Percentiles rank a stretch among this genome's conserved stretches.
Evolutionary conservation across 352 stramenopile genomes (phyloP).

Genomic region (Globisporangium perplexum): DNA sequence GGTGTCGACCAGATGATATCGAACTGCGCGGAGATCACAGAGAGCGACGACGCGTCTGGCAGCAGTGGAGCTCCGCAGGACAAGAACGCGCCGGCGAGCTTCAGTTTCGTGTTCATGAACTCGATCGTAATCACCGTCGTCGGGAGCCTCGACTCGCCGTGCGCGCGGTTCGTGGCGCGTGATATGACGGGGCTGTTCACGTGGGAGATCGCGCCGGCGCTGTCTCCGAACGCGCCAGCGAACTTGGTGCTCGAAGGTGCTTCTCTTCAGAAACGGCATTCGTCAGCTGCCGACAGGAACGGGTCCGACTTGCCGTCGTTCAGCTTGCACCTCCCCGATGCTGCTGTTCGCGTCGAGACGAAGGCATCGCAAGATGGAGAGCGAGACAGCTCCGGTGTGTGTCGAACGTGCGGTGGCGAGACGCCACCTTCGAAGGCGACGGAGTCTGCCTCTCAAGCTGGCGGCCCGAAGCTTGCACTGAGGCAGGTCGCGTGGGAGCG

Average conservation of each 20-base stretch:
- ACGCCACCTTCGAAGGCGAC: conserved; percentile 22
- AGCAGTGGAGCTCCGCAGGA: conserved; percentile 5
- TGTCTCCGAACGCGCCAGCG: conserved; percentile 3
- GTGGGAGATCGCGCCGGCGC: conserved; percentile 66
- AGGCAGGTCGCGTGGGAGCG: conserved; percentile 54
- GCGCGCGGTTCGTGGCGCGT: conserved; percentile 66
- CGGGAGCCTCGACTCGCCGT: conserved; percentile 71
- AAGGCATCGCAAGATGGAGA: conserved; percentile 33
- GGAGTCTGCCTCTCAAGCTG: neutral
- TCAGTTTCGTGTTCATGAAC: conserved; percentile 89
- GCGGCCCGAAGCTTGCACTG: conserved; percentile 31
- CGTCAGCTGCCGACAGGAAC: neutral
- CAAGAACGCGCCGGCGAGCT: conserved; percentile 21
- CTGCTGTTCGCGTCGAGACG: conserved; percentile 54
- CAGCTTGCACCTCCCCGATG: conserved; percentile 32
- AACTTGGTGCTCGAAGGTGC: neutral
- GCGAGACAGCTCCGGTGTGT: conserved; percentile 18
- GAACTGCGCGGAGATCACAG: conserved; percentile 63
- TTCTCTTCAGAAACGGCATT: neutral
- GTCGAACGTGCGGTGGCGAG: conserved; percentile 56
- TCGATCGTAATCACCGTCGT: conserved; percentile 84
- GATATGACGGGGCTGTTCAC: conserved; percentile 86
- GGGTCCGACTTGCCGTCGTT: conserved; percentile 17
- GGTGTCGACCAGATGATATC: conserved; percentile 84
- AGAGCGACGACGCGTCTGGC: conserved; percentile 27